These are phyloP conservation scores for Fusarium brevicatenulatum DNA, from an alignment of 2,329 filamentous ascomycete species.

Conservation along the genomic window DNA sequence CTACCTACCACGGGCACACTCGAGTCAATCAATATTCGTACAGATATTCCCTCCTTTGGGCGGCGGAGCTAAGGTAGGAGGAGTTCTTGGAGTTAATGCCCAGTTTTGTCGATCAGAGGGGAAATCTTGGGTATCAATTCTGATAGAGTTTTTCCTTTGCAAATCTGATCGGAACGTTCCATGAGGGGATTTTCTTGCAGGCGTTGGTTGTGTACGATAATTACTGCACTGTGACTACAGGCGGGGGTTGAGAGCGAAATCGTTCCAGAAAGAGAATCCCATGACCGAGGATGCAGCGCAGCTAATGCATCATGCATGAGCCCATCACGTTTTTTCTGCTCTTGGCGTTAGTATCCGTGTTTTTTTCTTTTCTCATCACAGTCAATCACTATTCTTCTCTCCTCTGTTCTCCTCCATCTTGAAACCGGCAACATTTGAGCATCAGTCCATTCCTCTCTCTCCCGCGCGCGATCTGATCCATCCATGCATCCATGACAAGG, in stretches of 20 bases:
- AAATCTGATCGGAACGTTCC: background rate
- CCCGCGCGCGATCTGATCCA: background rate
- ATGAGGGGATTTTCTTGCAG: background rate
- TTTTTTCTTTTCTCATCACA: background rate
- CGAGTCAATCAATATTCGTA: slow-evolving; percentile 26
- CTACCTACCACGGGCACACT: background rate
- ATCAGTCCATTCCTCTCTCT: background rate
- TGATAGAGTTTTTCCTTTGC: background rate
- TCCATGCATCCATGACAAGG: background rate
- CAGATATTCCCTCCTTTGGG: background rate
- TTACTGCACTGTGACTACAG: background rate
- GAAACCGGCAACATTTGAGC: background rate
- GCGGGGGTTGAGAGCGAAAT: slow-evolving; percentile 17
- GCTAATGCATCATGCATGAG: slow-evolving; percentile 29
- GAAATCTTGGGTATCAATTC: slow-evolving; percentile 24
- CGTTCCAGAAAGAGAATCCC: slow-evolving; percentile 33
- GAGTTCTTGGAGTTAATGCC: slow-evolving; percentile 26
- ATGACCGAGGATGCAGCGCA: slow-evolving; percentile 25
- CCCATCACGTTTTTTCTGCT: slow-evolving; percentile 22
- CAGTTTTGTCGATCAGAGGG: slow-evolving; percentile 32
- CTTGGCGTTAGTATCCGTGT: slow-evolving; percentile 15
- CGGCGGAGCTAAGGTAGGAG: background rate
- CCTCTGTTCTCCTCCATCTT: background rate
- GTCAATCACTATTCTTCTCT: background rate
- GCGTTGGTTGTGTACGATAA: background rate